Evolutionary conservation across 352 stramenopile genomes (phyloP).

Genomic region (Phytopythium sindhum): DNA sequence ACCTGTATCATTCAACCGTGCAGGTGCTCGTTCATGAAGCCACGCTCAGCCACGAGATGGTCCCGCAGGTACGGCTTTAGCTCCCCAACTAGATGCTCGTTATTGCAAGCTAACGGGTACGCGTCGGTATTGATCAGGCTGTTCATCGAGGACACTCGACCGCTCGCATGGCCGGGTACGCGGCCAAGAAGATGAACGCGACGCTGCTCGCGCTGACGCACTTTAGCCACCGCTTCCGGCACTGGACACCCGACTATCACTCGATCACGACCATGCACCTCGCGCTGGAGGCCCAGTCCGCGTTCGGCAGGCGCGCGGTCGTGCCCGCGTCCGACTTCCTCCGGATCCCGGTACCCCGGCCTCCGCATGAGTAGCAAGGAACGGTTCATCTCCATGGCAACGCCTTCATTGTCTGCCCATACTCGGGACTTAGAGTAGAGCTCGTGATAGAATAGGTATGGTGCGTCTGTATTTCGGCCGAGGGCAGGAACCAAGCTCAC

Average conservation of each 20-base stretch:
- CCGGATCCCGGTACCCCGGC: conserved; percentile 64
- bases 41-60: conserved; percentile 72
- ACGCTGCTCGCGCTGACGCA: conserved; percentile 79
- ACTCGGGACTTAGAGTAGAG: neutral
- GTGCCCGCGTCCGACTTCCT: conserved; percentile 78
- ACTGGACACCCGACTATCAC: conserved; percentile 42
- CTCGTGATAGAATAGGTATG: neutral
- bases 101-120: neutral
- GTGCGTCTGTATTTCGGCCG: neutral
- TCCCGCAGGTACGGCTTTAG: conserved; percentile 33
- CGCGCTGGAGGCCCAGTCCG: conserved; percentile 54
- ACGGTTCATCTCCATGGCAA: neutral
- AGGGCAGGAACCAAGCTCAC: neutral
- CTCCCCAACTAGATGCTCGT: neutral
- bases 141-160: conserved; percentile 77
- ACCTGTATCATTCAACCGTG: neutral
- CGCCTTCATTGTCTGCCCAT: neutral
- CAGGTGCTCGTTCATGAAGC: conserved; percentile 88
- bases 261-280: conserved; percentile 65
- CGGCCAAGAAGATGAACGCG: conserved; percentile 72
- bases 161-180: conserved; percentile 70
- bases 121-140: conserved; percentile 23
- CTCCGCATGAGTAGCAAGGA: conserved; percentile 32
- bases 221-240: conserved; percentile 82
- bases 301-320: conserved; percentile 63